Evolutionary conservation across 1,284 basidiomycete species (phyloP), one percentile per base, ranked within the genome.

Genomic region (Tilletiopsis washingtonensis): DNA sequence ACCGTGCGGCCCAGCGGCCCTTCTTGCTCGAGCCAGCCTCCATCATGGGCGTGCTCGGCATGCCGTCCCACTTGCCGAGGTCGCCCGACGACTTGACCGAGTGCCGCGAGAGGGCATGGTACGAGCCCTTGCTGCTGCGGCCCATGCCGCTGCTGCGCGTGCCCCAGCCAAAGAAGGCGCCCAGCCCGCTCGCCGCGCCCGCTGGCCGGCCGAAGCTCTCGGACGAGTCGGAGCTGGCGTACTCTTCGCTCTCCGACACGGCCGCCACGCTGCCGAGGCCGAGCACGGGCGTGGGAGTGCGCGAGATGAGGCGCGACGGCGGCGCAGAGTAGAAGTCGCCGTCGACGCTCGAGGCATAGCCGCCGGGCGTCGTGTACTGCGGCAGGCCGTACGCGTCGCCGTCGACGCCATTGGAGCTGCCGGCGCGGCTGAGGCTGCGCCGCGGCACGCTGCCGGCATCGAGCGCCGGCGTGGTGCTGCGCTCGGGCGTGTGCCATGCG

Each of bases 331-430:
- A 53, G 44, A 57, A 47, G 25, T 64, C 62, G 34, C 57, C 62
- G 19, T 64, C 62, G 42, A 53, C 56, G 40, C 61, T 64, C 4
- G 60, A 60, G 15, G 62, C 40, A 20, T 64, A 63, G 43, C 61
- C 58, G 11, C 39, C 46, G 27, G 15, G n/a, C 14, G 29, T 7
- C 21, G 9, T 14, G 7, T 14, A 21, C 38, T 17, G 21, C 3
- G n/a, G 12, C 38, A 39, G 7, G 38, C 19, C 38, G n/a, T 34
- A 17, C 32, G 32, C 32, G 12, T 11, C 12, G 32, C 32, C 32
- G 17, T 39, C 21, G 38, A 17, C 21, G 38, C 38, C 11, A 39
- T 39, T 7, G 38, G 19, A 20, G 19, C 38, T 20, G 12, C 38
- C 21, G 11, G 17, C 21, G 38, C 19, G 9, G 21, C n/a, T 21